Evolutionary conservation across 139 green algal species (phyloP).

Genomic region (Chloropicon primus): DNA sequence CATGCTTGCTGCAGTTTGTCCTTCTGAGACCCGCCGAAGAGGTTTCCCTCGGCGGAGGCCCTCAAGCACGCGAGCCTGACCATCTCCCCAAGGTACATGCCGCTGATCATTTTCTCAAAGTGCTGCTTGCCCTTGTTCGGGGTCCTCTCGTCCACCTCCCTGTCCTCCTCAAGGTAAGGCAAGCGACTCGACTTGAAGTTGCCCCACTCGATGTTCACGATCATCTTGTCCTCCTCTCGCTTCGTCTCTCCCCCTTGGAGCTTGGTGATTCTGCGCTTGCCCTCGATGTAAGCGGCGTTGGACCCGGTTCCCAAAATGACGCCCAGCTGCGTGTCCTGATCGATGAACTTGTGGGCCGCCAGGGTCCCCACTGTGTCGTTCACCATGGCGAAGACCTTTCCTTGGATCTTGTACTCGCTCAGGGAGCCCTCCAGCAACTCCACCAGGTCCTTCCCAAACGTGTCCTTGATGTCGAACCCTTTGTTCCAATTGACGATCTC

Average conservation of each 20-base stretch:
- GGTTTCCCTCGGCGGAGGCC: neutral
- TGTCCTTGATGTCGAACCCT: slow-evolving; percentile 33
- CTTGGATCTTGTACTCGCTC: neutral
- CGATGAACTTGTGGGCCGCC: slow-evolving; percentile 40
- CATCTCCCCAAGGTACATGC: slow-evolving; percentile 79
- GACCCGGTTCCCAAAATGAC: slow-evolving; percentile 79
- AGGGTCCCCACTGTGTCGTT: slow-evolving; percentile 72
- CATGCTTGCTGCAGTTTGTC: neutral
- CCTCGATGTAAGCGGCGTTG: slow-evolving; percentile 69
- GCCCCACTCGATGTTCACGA: slow-evolving; percentile 50
- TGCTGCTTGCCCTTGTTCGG: slow-evolving; percentile 37
- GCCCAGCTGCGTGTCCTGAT: slow-evolving; percentile 39
- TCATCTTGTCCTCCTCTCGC: neutral
- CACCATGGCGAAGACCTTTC: slow-evolving; percentile 27
- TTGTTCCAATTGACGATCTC: slow-evolving; percentile 83
- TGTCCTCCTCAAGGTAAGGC: slow-evolving; percentile 46
- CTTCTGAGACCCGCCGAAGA: neutral
- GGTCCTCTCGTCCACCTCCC: slow-evolving; percentile 44
- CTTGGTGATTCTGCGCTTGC: neutral
- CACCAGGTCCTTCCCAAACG: slow-evolving; percentile 33
- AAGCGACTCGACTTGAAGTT: slow-evolving; percentile 37
- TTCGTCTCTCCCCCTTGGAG: slow-evolving; percentile 11
- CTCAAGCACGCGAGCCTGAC: slow-evolving; percentile 1
- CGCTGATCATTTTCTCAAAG: slow-evolving; percentile 82
- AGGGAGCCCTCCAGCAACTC: slow-evolving; percentile 22